These are phyloP conservation scores for Hypoxylon sp. DNA, from an alignment of 2,329 filamentous ascomycete genomes.

Conservation along the genomic window DNA sequence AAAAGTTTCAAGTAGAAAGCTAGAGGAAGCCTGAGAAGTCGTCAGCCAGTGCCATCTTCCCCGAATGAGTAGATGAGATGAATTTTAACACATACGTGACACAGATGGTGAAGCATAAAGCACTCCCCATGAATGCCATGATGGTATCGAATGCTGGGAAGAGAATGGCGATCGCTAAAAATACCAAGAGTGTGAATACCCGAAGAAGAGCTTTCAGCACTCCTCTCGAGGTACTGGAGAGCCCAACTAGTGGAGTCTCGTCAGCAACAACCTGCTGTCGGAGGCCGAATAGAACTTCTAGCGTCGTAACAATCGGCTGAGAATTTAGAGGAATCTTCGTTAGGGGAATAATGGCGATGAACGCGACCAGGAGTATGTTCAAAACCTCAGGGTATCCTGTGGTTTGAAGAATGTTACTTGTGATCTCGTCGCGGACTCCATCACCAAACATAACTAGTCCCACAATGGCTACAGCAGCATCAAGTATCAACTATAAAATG, in stretches of 20 bases:
- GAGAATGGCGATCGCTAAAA: conserved; percentile 79
- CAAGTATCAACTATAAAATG: conserved; percentile 76
- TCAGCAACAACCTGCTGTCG: conserved; percentile 63
- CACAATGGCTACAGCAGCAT: conserved; percentile 84
- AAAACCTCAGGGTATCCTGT: conserved; percentile 80
- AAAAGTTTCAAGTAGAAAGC: conserved; percentile 94
- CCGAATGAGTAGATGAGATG: conserved; percentile 2
- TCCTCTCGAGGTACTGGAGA: conserved; percentile 70
- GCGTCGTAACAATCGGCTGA: conserved; percentile 87
- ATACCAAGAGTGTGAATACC: conserved; percentile 76
- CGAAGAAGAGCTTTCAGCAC: conserved; percentile 73
- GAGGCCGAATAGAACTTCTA: conserved; percentile 85
- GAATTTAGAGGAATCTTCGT: conserved; percentile 95
- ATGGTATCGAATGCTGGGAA: conserved; percentile 89
- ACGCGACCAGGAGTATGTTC: conserved; percentile 85
- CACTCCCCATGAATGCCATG: conserved; percentile 91
- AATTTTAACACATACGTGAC: conserved; percentile 72
- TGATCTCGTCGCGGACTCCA: conserved; percentile 88
- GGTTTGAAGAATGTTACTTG: conserved; percentile 86
- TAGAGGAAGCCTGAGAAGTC: conserved; percentile 74
- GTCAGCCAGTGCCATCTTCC: conserved; percentile 10
- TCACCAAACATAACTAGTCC: conserved; percentile 97
- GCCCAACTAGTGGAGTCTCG: conserved; percentile 64
- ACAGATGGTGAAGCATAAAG: conserved; percentile 94
- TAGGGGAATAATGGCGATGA: conserved; percentile 92